phyloP scores from a whole-genome alignment of 306 rosid genomes.

The Morella rubra region DNA sequence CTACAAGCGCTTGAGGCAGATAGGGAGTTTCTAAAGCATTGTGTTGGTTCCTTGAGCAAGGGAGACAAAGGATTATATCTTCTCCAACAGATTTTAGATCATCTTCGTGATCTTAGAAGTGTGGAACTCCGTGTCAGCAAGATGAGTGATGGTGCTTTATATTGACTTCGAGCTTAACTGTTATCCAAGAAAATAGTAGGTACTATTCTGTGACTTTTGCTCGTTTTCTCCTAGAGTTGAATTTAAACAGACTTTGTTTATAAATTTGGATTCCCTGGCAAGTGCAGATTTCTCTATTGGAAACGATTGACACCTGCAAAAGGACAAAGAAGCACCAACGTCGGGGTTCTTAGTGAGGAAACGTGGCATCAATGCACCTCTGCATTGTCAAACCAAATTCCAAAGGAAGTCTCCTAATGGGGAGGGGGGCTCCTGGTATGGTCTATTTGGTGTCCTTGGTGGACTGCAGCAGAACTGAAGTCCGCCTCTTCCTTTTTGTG shows the following conservation, averaged over 20 bases:
- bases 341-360: slow-evolving; percentile 19
- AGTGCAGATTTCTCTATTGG: slow-evolving; percentile 42
- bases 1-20: slow-evolving; percentile 86
- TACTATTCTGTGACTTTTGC: slow-evolving; percentile 21
- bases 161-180: slow-evolving; percentile 25
- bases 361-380: slow-evolving; percentile 33
- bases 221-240: background rate
- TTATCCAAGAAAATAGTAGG: slow-evolving; percentile 36
- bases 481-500: slow-evolving; percentile 15
- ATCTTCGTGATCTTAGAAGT: slow-evolving; percentile 88
- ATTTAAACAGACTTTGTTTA: background rate
- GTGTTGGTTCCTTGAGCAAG: slow-evolving; percentile 82
- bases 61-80: slow-evolving; percentile 84
- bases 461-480: slow-evolving; percentile 40
- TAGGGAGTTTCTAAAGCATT: slow-evolving; percentile 90
- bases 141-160: slow-evolving; percentile 47
- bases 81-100: slow-evolving; percentile 90
- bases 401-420: slow-evolving; percentile 53
- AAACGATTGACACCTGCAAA: slow-evolving; percentile 35
- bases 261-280: slow-evolving; percentile 6
- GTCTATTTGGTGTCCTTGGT: slow-evolving; percentile 44
- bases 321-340: slow-evolving; percentile 32
- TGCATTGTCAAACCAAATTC: slow-evolving; percentile 35
- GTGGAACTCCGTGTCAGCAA: slow-evolving; percentile 67
- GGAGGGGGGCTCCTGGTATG: slow-evolving; percentile 58